phyloP scores from a whole-genome alignment of 768 basidiomycete species.

The Tricholoma saponaceum region DNA sequence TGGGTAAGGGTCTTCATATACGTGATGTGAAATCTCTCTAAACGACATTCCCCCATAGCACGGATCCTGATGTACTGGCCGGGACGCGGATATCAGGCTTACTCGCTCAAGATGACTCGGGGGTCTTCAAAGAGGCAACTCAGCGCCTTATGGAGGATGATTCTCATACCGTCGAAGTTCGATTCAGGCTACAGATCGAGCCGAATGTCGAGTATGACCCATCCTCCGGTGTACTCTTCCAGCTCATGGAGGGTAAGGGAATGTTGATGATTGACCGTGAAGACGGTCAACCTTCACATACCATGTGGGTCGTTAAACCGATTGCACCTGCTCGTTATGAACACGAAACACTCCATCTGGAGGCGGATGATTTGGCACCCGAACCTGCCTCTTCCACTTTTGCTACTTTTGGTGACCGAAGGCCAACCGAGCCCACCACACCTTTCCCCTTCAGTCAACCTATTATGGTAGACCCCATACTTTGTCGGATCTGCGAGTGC shows the following conservation, averaged over 20 bases:
- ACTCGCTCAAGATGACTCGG: slow-evolving; percentile 74
- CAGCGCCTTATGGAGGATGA: slow-evolving; percentile 85
- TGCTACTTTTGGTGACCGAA: slow-evolving; percentile 29
- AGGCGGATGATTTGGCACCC: slow-evolving; percentile 42
- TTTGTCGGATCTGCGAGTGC: slow-evolving; percentile 97
- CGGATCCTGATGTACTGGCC: slow-evolving; percentile 74
- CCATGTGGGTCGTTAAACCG: slow-evolving; percentile 97
- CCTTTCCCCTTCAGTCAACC: slow-evolving; percentile 75
- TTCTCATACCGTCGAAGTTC: slow-evolving; percentile 89
- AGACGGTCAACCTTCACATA: slow-evolving; percentile 84
- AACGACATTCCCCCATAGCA: slow-evolving; percentile 40
- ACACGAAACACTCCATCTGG: slow-evolving; percentile 57
- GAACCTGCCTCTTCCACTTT: slow-evolving; percentile 38
- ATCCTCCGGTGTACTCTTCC: slow-evolving; percentile 52
- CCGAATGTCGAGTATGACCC: slow-evolving; percentile 57
- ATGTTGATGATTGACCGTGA: slow-evolving; percentile 98
- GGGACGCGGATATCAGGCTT: slow-evolving; percentile 80
- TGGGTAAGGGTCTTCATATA: slow-evolving; percentile 50
- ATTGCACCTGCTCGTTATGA: slow-evolving; percentile 68
- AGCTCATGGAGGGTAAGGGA: slow-evolving; percentile 95
- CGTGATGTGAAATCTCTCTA: slow-evolving; percentile 7
- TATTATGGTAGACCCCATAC: slow-evolving; percentile 77
- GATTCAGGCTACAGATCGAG: slow-evolving; percentile 81
- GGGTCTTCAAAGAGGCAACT: slow-evolving; percentile 84
- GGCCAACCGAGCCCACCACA: slow-evolving; percentile 45